These are phyloP conservation scores for Sarocladium kiliense DNA, from an alignment of 2,329 filamentous ascomycete genomes.

Conservation along the genomic window DNA sequence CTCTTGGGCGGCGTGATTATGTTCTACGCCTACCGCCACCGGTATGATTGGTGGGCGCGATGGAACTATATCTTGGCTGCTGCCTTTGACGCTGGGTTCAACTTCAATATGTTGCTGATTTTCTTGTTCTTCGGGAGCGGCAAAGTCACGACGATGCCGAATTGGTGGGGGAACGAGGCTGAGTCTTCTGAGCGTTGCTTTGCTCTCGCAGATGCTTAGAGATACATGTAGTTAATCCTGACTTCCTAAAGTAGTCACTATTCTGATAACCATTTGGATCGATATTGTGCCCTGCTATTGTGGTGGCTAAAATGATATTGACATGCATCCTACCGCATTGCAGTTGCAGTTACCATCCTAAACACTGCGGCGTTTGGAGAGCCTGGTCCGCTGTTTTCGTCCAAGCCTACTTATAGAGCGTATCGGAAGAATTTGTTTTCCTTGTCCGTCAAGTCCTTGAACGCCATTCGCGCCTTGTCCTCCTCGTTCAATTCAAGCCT, in stretches of 20 bases:
- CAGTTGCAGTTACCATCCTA: too few relatives aligned
- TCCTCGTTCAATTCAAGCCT: constrained; percentile 45
- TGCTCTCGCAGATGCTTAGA: constrained; percentile 29
- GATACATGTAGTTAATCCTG: too few relatives aligned
- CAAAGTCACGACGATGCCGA: constrained; percentile 53
- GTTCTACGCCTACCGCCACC: constrained; percentile 51
- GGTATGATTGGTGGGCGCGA: constrained; percentile 52
- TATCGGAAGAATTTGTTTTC: constrained; percentile 65
- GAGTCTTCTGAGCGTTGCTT: constrained; percentile 54
- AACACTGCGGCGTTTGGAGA: too few relatives aligned
- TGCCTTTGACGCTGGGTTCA: constrained; percentile 58
- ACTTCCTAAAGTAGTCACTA: too few relatives aligned
- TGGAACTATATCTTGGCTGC: constrained; percentile 59
- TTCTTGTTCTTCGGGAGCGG: constrained; percentile 54
- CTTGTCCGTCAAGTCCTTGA: constrained; percentile 63
- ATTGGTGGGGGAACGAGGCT: constrained; percentile 59
- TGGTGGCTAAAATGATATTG: too few relatives aligned
- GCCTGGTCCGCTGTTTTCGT: too few relatives aligned
- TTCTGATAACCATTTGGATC: too few relatives aligned
- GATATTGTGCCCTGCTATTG: too few relatives aligned
- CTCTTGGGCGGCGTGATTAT: constrained; percentile 58
- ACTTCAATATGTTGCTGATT: constrained; percentile 56
- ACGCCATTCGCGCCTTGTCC: constrained; percentile 60
- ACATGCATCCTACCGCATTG: too few relatives aligned
- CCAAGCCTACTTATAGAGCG: too few relatives aligned